Evolutionary conservation across 257 asterid species (phyloP).

Genomic region (Gentiana macrophylla): DNA sequence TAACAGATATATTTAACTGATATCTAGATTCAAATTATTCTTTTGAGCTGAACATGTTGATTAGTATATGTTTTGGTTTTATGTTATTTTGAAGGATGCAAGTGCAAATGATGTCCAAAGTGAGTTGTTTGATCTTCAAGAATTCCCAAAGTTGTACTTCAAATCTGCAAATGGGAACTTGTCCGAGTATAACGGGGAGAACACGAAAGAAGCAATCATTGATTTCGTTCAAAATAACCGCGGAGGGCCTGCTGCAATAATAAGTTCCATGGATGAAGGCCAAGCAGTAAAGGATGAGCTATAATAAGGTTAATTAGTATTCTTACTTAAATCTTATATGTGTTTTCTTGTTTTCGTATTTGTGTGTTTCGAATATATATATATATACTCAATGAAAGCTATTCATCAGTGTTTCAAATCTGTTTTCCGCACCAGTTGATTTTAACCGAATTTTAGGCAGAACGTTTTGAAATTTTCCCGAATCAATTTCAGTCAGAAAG

Average conservation of each 20-base stretch:
- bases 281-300: conserved; percentile 50
- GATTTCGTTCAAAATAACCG: conserved; percentile 40
- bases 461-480: too few relatives aligned
- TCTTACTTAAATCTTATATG: too few relatives aligned
- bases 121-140: conserved; percentile 46
- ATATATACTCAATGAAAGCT: too few relatives aligned
- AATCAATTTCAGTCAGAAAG: too few relatives aligned
- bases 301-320: conserved; percentile 8
- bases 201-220: conserved; percentile 64
- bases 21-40: too few relatives aligned
- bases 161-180: conserved; percentile 52
- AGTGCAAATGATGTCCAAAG: conserved; percentile 62
- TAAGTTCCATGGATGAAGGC: conserved; percentile 12
- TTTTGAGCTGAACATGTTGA: too few relatives aligned
- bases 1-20: conserved; percentile 4
- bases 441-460: too few relatives aligned
- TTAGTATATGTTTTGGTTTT: too few relatives aligned
- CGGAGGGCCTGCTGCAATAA: conserved; percentile 15
- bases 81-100: conserved; percentile 38
- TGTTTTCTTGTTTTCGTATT: too few relatives aligned
- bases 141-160: conserved; percentile 74
- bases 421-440: too few relatives aligned
- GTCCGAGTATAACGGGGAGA: conserved; percentile 40
- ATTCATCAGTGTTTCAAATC: too few relatives aligned
- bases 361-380: too few relatives aligned